These are phyloP conservation scores for Cladosporium sp. DNA, from an alignment of 2,329 filamentous ascomycete species.

Conservation along the genomic window DNA sequence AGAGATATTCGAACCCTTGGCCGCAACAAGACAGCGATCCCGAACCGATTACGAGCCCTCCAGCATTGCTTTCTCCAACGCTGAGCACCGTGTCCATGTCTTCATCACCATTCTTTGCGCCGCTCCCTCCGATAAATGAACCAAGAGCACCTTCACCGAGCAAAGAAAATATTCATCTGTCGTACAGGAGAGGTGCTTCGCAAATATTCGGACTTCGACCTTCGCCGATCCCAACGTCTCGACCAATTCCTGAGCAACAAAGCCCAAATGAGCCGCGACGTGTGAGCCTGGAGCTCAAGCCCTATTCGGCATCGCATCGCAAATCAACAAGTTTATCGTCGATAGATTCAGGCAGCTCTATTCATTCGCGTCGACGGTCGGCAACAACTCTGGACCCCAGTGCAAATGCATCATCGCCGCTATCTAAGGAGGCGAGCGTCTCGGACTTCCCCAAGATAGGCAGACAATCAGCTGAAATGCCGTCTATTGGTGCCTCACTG, in stretches of 20 bases:
- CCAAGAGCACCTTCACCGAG: constrained; percentile 44
- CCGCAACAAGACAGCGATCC: constrained; percentile 25
- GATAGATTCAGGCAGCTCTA: constrained; percentile 43
- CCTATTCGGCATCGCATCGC: constrained; percentile 25
- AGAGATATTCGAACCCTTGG: constrained; percentile 26
- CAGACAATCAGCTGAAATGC: constrained; percentile 23
- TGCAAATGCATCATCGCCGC: constrained; percentile 13
- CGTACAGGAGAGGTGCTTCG: constrained; percentile 51
- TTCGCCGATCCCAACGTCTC: constrained; percentile 17
- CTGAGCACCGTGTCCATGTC: constrained; percentile 34
- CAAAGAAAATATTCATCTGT: constrained; percentile 51
- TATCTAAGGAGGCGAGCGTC: constrained; percentile 17
- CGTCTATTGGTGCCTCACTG: constrained; percentile 32
- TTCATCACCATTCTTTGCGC: constrained; percentile 36
- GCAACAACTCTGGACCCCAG: constrained; percentile 26
- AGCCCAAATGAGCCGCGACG: not conserved
- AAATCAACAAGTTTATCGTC: constrained; percentile 47
- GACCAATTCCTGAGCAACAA: constrained; percentile 2
- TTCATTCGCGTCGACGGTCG: constrained; percentile 34
- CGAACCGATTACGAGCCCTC: constrained; percentile 25
- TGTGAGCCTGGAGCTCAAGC: constrained; percentile 19
- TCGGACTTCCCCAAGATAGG: constrained; percentile 21
- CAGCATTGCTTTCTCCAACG: constrained; percentile 36
- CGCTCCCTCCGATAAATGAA: constrained; percentile 24
- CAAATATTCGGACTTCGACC: constrained; percentile 45